Evolutionary conservation across 2,329 filamentous ascomycete genomes (phyloP).

Genomic region (Magnaporthiopsis rhizophila): DNA sequence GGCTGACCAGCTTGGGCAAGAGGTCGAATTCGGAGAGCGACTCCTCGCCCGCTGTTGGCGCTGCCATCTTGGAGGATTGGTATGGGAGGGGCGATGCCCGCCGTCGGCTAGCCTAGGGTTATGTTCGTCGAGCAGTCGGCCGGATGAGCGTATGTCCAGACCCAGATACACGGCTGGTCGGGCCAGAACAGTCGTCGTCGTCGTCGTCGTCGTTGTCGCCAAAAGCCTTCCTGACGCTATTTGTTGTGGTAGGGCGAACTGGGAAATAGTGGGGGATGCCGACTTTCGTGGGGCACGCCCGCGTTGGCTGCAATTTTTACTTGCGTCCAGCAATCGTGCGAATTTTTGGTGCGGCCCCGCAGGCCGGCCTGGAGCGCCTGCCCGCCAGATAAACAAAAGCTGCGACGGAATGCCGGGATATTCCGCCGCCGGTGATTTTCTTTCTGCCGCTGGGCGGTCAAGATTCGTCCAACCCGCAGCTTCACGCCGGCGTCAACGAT

Average conservation of each 20-base stretch:
- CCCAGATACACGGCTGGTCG: slow-evolving; percentile 5
- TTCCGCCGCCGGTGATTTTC: background rate
- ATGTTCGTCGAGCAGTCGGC: slow-evolving; percentile 7
- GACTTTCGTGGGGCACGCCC: slow-evolving; percentile 10
- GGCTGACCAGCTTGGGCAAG: slow-evolving; percentile 78
- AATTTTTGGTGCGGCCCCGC: slow-evolving; percentile 18
- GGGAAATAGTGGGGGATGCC: slow-evolving; percentile 4
- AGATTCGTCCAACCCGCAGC: background rate
- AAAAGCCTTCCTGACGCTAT: background rate
- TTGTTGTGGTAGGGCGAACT: background rate
- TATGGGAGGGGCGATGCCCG: background rate
- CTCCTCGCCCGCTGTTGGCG: slow-evolving; percentile 9
- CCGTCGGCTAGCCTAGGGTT: background rate
- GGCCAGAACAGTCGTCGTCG: background rate
- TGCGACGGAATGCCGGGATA: background rate
- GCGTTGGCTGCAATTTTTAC: slow-evolving; percentile 13
- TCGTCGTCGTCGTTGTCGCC: background rate
- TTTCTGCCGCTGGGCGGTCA: background rate
- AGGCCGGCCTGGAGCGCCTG: too few relatives aligned
- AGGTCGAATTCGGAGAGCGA: slow-evolving; percentile 34
- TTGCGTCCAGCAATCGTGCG: slow-evolving; percentile 13
- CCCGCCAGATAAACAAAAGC: background rate
- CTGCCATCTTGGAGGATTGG: slow-evolving; percentile 20
- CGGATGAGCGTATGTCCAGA: slow-evolving; percentile 16
- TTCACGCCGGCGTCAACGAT: background rate